Evolutionary conservation across 1,284 basidiomycete genomes (phyloP).

Genomic region (Sanguinoderma infundibulare): DNA sequence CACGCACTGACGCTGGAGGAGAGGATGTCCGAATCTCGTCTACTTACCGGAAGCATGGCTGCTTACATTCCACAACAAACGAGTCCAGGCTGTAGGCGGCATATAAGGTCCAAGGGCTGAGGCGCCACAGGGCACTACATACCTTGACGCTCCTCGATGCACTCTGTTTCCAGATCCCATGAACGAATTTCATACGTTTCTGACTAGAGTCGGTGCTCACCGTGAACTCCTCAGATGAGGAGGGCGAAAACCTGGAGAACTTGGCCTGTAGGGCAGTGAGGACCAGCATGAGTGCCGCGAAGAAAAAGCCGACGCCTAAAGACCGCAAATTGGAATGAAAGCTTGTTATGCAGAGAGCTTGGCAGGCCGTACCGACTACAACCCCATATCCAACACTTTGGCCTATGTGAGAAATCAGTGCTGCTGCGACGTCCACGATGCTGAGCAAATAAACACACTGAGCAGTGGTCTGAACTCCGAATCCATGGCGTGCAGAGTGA

Average conservation of each 20-base stretch:
- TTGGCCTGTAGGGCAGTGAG: conserved; percentile 51
- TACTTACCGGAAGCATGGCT: no score
- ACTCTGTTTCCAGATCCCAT: conserved; percentile 31
- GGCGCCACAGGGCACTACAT: not conserved
- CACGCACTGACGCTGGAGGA: conserved; percentile 59
- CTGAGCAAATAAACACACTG: conserved; percentile 21
- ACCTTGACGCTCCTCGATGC: conserved; percentile 56
- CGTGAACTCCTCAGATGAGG: conserved; percentile 60
- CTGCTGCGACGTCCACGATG: no score
- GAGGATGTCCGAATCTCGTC: no score
- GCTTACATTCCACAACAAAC: conserved; percentile 63
- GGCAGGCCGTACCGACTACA: conserved; percentile 46
- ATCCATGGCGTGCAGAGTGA: not conserved
- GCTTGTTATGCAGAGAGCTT: not conserved
- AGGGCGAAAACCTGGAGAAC: conserved; percentile 50
- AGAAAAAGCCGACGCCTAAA: conserved; percentile 54
- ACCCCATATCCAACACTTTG: conserved; percentile 56
- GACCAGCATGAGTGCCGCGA: conserved; percentile 49
- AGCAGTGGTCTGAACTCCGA: conserved; percentile 29
- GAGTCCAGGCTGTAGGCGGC: conserved; percentile 56
- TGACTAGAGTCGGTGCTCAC: conserved; percentile 31
- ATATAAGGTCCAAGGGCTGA: not conserved
- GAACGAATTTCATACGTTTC: not conserved
- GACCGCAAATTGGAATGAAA: not conserved
- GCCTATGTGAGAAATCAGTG: conserved; percentile 27